phyloP scores from a whole-genome alignment of 371 early-diverging fungal genomes.

The Mortierella sp. region DNA sequence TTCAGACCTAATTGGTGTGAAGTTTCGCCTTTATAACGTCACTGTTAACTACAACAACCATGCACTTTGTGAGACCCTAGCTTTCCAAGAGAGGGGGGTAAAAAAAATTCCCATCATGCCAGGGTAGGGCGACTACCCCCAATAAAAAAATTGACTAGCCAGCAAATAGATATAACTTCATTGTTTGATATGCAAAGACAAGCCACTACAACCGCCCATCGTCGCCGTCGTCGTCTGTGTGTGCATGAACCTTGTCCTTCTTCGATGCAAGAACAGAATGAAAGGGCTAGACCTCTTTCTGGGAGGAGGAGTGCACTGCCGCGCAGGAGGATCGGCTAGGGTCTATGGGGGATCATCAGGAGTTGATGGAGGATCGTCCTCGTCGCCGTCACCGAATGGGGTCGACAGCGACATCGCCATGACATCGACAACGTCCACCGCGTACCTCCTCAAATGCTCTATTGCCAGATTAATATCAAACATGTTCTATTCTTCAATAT shows the following conservation, averaged over 20 bases:
- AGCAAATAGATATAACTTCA: not conserved
- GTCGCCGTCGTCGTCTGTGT: not conserved
- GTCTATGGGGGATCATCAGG: not conserved
- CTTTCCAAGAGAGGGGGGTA: no score
- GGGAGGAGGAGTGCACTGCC: slow-evolving; percentile 1
- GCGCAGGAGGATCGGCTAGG: not conserved
- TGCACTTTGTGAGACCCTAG: no score
- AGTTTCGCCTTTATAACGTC: no score
- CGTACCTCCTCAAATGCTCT: slow-evolving; percentile 8
- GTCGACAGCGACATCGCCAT: slow-evolving; percentile 6
- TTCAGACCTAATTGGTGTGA: no score
- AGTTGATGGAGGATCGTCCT: not conserved
- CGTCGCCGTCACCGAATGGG: slow-evolving; percentile 7
- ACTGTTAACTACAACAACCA: no score
- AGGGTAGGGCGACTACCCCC: no score
- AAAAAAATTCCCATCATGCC: no score
- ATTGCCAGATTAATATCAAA: not conserved
- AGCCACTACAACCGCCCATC: not conserved
- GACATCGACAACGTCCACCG: slow-evolving; percentile 12
- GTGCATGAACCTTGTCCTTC: slow-evolving; percentile 3
- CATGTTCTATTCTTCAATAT: not conserved
- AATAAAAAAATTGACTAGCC: no score
- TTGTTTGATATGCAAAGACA: not conserved
- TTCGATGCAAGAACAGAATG: slow-evolving; percentile 6
- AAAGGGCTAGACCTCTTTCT: not conserved